Percentiles rank a stretch among this genome's conserved stretches.
phyloP scores from a whole-genome alignment of 2,329 filamentous ascomycete species.

The Calonectria pseudoreteaudii region DNA sequence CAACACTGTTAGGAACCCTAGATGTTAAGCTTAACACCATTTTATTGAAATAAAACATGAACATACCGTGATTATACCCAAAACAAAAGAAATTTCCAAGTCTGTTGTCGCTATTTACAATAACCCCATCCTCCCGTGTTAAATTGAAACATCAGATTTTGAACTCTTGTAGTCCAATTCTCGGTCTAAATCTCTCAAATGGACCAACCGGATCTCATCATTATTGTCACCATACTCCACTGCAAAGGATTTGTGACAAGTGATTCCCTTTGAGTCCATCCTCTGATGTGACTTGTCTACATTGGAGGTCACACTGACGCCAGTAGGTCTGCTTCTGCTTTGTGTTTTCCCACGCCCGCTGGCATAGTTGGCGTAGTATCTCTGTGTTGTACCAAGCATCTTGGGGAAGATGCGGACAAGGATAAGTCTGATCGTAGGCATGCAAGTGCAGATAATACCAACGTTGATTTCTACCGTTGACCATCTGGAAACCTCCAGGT shows the following conservation, averaged over 20 bases:
- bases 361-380: conserved; percentile 43
- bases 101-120: neutral
- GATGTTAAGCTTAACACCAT: neutral
- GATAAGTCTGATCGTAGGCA: conserved; percentile 51
- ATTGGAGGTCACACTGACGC: conserved; percentile 40
- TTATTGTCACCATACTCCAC: conserved; percentile 48
- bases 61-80: neutral
- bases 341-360: conserved; percentile 24
- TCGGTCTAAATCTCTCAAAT: conserved; percentile 42
- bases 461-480: conserved; percentile 54
- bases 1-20: fast-evolving
- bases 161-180: conserved; percentile 29
- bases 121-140: conserved; percentile 30
- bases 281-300: conserved; percentile 35
- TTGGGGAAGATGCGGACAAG: conserved; percentile 54
- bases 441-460: conserved; percentile 53
- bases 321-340: conserved; percentile 26
- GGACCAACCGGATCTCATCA: conserved; percentile 48
- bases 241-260: conserved; percentile 48
- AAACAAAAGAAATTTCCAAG: neutral
- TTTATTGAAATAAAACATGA: neutral
- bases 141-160: conserved; percentile 17
- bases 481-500: conserved; percentile 48
- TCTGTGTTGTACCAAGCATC: conserved; percentile 44
- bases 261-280: conserved; percentile 43